Evolutionary conservation across 495 filamentous ascomycete species (phyloP), one percentile per base, ranked within the genome.

Genomic region (Paragyromitra xinjiangensis): DNA sequence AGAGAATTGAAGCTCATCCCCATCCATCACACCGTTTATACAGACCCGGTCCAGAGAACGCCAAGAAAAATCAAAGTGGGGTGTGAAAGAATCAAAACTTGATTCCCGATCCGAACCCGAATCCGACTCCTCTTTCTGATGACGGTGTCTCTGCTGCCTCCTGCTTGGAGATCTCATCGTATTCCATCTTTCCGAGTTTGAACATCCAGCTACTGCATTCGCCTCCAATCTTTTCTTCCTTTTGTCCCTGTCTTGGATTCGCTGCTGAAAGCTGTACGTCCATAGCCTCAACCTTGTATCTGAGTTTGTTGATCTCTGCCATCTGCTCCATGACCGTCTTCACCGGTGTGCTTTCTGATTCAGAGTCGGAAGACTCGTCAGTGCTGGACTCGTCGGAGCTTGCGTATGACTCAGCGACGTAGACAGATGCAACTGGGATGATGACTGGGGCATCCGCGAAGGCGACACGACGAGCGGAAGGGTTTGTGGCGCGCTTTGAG

Each of bases 161-260:
- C 40, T 77, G 74, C 16, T 65, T 77, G 22, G 74, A 61, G 40
- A 77, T 77, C 50, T 77, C 74, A 8, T 77, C 74, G 26, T 77
- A 77, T 40, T 77, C 74, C 24, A 77, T 65, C 61, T 77, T 77
- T 12, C 74, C 74, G 24, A 77, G 69, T 14, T 40, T 73, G 29
- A 77, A 77, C 74, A 77, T 77, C 74, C 74, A 77, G 66, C 69
- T 77, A 9, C 74, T 73, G 51, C 69, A 77, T 40, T 77, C 74
- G n/a, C 62, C 69, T 16, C 74, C 69, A 6, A 34, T 22, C 6
- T 66, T 66, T 9, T 77, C 67, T 26, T 70, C 61, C 29, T 73
- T 73, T 7, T 53, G n/a, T 1, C 48, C 26, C 12, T 73, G 48
- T 29, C 34, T 58, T 6, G 59, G 22, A 40, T 55, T 58, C n/a